phyloP scores from a whole-genome alignment of 306 rosid genomes.

The Astragalus glycyphyllos region DNA sequence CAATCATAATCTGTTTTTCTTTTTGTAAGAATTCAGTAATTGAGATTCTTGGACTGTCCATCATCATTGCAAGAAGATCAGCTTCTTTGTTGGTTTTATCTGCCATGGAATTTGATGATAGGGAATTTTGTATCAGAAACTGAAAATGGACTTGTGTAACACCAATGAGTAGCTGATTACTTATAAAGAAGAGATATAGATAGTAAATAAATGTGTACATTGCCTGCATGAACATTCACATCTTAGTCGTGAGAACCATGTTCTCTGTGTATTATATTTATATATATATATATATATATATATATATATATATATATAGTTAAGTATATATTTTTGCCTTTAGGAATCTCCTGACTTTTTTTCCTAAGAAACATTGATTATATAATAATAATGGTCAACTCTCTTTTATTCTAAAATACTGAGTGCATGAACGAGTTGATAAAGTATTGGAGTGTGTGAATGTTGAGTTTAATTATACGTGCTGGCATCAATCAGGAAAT shows the following conservation, averaged over 20 bases:
- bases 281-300: too few relatives aligned
- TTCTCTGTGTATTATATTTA: conserved; percentile 6
- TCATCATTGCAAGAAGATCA: conserved; percentile 3
- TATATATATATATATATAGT: background rate
- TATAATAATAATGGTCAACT: background rate
- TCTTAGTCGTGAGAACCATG: conserved; percentile 62
- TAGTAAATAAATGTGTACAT: conserved; percentile 37
- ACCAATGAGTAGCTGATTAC: conserved; percentile 13
- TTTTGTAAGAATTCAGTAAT: conserved; percentile 48
- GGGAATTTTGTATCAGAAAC: conserved; percentile 39
- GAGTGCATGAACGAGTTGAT: conserved; percentile 13
- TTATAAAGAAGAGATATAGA: conserved; percentile 41
- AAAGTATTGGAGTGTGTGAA: conserved; percentile 14
- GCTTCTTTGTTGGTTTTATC: background rate
- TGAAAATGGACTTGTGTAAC: conserved; percentile 41
- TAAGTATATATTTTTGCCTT: conserved; percentile 14
- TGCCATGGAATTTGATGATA: conserved; percentile 13
- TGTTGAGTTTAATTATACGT: conserved; percentile 43
- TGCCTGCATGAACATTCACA: conserved; percentile 44
- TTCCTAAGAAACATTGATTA: background rate
- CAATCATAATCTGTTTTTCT: conserved; percentile 80
- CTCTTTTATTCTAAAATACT: background rate
- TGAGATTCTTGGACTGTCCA: conserved; percentile 27
- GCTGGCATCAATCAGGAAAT: conserved; percentile 47
- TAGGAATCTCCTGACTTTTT: conserved; percentile 38